Base-by-base conservation (phyloP, 2,329 filamentous ascomycete genomes). In the Xylaria sp. region DNA sequence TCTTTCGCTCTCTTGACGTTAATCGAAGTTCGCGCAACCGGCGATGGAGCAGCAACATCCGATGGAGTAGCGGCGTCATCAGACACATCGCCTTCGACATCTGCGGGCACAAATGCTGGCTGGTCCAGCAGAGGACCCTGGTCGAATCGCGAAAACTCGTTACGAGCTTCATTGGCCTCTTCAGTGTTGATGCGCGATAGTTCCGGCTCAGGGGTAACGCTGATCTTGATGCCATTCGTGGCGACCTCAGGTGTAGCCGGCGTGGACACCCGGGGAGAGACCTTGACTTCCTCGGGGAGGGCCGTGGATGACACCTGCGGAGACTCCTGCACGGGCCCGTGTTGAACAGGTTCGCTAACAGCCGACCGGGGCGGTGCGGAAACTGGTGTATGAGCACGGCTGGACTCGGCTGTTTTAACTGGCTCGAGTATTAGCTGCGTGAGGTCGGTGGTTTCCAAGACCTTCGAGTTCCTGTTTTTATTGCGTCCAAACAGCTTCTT, bases 91-190 rank as follows among this genome's bases (percentile, higher is more conserved):
- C 65, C 72, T 16, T 72, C 70, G 30, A 79, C 78, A 11, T 86
- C 82, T 2, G 76, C 79, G 0, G 90, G 90, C 9, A 84, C 80
- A 70, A 95, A 96, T 1, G 92, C 90, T 2, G 94, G 93, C 72
- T 94, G 89, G 59, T 97, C 92, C 8, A 83, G 75, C 23, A 97
- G 81, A 1, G 94, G 94, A 1, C 92, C 94, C 75, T 97, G 93
- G 69, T 94, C 89, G 70, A 97, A 97, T 23, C 78, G 80, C 13
- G 82, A 77, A 66, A 85, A 85, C 58, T 87, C 86, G 9, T 81
- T 75, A 37, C 79, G 77, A n/a, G 84, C 83, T 66, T 87, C 81
- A 48, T 76, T 75, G 6, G 80, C 81, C 63, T 89, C 83, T 7
- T 76, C 75, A 0, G 80, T 85, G 67, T 85, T 83, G 42, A 87